Conservation (phyloP, 176 grass and related monocot genomes). For the Carex littledalei region DNA sequence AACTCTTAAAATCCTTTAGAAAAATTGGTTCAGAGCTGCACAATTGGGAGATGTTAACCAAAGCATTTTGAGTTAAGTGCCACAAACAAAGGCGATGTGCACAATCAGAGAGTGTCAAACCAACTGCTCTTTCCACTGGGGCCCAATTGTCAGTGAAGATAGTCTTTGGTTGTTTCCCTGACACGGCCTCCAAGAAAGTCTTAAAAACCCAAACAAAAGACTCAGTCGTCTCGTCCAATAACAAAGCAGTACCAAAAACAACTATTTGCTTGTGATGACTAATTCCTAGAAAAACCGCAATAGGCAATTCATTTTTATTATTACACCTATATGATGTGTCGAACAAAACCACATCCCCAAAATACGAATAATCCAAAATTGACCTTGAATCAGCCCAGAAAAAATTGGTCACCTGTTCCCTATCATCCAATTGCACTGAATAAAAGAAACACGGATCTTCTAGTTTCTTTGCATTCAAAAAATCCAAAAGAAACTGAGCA, state of each 20-base stretch:
- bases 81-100: slow-evolving; percentile 39
- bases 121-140: slow-evolving; percentile 37
- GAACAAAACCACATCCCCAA: slow-evolving; percentile 50
- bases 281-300: slow-evolving; percentile 42
- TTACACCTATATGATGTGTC: slow-evolving; percentile 39
- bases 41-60: slow-evolving; percentile 27
- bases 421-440: slow-evolving; percentile 46
- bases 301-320: slow-evolving; percentile 28
- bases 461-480: slow-evolving; percentile 41
- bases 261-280: slow-evolving; percentile 46
- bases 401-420: slow-evolving; percentile 35
- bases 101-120: slow-evolving; percentile 32
- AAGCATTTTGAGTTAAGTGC: slow-evolving; percentile 44
- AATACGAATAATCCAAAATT: slow-evolving; percentile 45
- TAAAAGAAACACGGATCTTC: slow-evolving; percentile 50
- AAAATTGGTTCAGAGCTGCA: slow-evolving; percentile 27
- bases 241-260: slow-evolving; percentile 40
- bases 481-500: slow-evolving; percentile 46
- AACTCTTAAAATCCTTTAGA: slow-evolving; percentile 40
- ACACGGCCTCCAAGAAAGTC: slow-evolving; percentile 46
- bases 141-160: slow-evolving; percentile 41
- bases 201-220: slow-evolving; percentile 47
- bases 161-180: slow-evolving; percentile 29
- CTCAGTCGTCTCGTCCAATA: slow-evolving; percentile 52
- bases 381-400: slow-evolving; percentile 46